Percentiles rank a stretch among this genome's conserved stretches.
phyloP scores from a whole-genome alignment of 2,329 filamentous ascomycete species.

The Mycosphaerelloides madeirae region DNA sequence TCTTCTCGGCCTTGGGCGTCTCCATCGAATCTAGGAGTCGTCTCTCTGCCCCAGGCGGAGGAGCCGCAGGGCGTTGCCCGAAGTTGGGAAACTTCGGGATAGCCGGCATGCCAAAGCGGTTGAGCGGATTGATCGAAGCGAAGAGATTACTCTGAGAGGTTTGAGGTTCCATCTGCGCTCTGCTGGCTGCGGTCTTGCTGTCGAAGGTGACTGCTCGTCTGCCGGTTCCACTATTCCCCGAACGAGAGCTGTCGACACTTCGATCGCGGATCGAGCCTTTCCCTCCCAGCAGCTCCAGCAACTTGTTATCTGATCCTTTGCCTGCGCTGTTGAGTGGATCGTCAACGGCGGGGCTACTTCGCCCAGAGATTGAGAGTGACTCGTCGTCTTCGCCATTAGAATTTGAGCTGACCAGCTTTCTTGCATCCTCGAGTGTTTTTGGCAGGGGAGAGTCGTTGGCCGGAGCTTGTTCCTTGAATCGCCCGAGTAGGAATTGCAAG shows the following conservation, averaged over 20 bases:
- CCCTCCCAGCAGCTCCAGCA: slow-evolving; percentile 68
- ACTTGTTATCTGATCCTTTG: slow-evolving; percentile 48
- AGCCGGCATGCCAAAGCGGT: slow-evolving; percentile 32
- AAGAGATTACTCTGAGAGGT: slow-evolving; percentile 21
- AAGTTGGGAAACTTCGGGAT: slow-evolving; percentile 34
- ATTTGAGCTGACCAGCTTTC: slow-evolving; percentile 75
- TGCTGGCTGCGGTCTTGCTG: slow-evolving; percentile 19
- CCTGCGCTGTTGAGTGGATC: slow-evolving; percentile 25
- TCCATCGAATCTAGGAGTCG: slow-evolving; percentile 28
- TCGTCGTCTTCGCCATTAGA: slow-evolving; percentile 26
- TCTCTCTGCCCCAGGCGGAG: slow-evolving; percentile 18
- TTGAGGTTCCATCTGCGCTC: slow-evolving; percentile 14
- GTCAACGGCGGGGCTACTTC: slow-evolving; percentile 27
- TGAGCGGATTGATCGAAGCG: slow-evolving; percentile 32
- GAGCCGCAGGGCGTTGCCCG: slow-evolving; percentile 13
- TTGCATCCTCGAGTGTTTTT: slow-evolving; percentile 86
- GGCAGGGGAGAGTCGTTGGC: slow-evolving; percentile 57
- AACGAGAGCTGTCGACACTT: slow-evolving; percentile 69
- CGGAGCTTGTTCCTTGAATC: slow-evolving; percentile 65
- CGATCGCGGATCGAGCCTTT: slow-evolving; percentile 59
- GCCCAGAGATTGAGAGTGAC: slow-evolving; percentile 35
- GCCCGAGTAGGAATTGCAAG: slow-evolving; percentile 88
- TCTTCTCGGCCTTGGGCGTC: slow-evolving; percentile 16
- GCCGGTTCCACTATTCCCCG: slow-evolving; percentile 53
- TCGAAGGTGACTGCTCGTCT: slow-evolving; percentile 20